These are phyloP conservation scores for Kwoniella botswanensis DNA, from an alignment of 768 basidiomycete genomes.

Conservation along the genomic window DNA sequence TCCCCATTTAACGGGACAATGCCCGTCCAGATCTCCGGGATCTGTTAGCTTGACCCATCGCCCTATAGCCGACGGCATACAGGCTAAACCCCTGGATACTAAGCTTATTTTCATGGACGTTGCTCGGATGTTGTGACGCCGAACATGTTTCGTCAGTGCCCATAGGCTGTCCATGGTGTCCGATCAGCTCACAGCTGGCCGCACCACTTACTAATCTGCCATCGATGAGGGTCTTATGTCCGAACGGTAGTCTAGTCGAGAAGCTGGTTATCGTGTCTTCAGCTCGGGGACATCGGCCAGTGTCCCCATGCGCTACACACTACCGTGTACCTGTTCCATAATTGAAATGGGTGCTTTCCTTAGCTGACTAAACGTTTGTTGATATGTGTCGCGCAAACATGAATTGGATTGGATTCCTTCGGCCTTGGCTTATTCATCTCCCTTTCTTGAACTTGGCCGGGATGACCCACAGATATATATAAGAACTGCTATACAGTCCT, in stretches of 20 bases:
- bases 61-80: background rate
- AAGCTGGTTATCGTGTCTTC: background rate
- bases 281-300: background rate
- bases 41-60: background rate
- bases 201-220: background rate
- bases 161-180: background rate
- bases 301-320: background rate
- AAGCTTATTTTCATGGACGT: background rate
- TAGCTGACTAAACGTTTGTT: background rate
- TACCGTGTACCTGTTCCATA: background rate
- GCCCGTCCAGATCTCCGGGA: background rate
- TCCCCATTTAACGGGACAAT: background rate
- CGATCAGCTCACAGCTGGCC: background rate
- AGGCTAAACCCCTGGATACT: background rate
- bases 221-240: background rate
- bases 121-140: background rate
- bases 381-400: background rate
- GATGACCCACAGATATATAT: background rate
- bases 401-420: background rate
- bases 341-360: background rate
- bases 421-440: background rate
- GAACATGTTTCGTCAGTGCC: background rate
- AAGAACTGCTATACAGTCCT: background rate
- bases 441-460: background rate
- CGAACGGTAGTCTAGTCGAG: no score